Percentiles rank a stretch among this genome's conserved stretches.
Conservation (phyloP, 495 filamentous ascomycete genomes). For the Aspergillus avenaceus region DNA sequence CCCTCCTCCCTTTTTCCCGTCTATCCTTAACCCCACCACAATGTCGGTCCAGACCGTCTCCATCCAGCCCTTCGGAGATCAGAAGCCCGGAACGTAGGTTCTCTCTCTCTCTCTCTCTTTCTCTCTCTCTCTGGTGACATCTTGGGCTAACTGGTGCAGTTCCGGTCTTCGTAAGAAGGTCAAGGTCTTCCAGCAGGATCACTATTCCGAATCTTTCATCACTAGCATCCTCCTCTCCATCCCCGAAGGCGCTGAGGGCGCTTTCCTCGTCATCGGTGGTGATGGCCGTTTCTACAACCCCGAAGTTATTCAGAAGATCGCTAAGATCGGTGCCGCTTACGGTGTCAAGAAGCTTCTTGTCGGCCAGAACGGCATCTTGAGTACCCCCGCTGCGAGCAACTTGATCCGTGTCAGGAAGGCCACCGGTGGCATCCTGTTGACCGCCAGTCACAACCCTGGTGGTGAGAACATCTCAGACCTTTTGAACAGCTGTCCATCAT, state of each 20-base stretch:
- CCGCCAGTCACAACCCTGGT: constrained; percentile 96
- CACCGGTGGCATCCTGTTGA: constrained; percentile 93
- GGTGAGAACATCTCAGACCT: constrained; percentile 53
- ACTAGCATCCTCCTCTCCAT: constrained; percentile 92
- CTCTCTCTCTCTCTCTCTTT: constrained; percentile 4
- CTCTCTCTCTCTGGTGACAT: constrained; percentile 2
- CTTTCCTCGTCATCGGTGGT: constrained; percentile 94
- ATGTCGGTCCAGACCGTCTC: constrained; percentile 77
- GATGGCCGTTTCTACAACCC: constrained; percentile 97
- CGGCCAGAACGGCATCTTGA: constrained; percentile 93
- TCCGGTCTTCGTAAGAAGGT: constrained; percentile 99
- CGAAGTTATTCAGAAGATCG: constrained; percentile 92
- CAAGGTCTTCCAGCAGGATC: constrained; percentile 87
- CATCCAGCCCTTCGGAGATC: constrained; percentile 79
- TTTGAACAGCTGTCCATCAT: not conserved
- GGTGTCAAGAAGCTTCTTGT: constrained; percentile 98
- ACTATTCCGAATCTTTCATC: constrained; percentile 96
- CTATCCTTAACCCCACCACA: constrained; percentile 7
- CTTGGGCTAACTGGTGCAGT: constrained; percentile 40
- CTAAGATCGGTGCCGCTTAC: constrained; percentile 94
- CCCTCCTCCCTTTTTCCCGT: constrained; percentile 11
- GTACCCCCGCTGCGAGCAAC: constrained; percentile 92
- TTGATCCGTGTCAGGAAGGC: constrained; percentile 89
- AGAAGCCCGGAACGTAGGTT: constrained; percentile 98
- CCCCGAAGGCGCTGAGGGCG: constrained; percentile 82